These are phyloP conservation scores for Phytopythium montanum DNA, from an alignment of 352 stramenopile genomes.

Conservation along the genomic window DNA sequence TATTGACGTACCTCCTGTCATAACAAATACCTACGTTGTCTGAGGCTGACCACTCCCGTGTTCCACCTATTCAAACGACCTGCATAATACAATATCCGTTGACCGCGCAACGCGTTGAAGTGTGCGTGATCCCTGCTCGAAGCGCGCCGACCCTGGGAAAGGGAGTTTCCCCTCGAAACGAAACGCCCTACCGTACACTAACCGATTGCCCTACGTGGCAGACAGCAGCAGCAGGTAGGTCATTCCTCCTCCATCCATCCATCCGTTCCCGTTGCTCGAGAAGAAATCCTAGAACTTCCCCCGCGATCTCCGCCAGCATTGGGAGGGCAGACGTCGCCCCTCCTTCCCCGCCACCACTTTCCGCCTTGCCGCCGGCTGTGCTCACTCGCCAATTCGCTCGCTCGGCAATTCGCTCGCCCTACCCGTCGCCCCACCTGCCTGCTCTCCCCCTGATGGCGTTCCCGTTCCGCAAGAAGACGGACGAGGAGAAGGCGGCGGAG, in stretches of 20 bases:
- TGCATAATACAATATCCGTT: neutral
- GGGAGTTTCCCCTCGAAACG: neutral
- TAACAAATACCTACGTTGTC: neutral
- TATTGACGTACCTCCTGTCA: neutral
- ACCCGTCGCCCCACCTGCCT: neutral
- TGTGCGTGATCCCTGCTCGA: neutral
- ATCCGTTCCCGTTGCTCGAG: neutral
- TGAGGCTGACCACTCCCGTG: neutral
- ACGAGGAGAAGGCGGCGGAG: conserved; percentile 21
- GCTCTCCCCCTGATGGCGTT: conserved; percentile 9
- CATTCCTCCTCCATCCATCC: neutral
- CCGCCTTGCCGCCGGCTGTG: neutral
- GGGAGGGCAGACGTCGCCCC: neutral
- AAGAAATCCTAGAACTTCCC: neutral
- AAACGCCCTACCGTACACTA: neutral
- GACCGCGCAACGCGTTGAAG: neutral
- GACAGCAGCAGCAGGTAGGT: too few relatives aligned
- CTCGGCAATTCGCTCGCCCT: conserved; percentile 9
- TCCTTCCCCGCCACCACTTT: neutral
- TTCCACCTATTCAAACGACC: neutral
- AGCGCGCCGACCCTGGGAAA: neutral
- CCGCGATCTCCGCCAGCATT: neutral
- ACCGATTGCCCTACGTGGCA: neutral
- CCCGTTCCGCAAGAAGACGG: conserved; percentile 25
- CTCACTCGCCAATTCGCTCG: conserved; percentile 26